Evolutionary conservation across 2,329 filamentous ascomycete genomes (phyloP), one percentile per base, ranked within the genome.

Genomic region (Fusarium clavum): DNA sequence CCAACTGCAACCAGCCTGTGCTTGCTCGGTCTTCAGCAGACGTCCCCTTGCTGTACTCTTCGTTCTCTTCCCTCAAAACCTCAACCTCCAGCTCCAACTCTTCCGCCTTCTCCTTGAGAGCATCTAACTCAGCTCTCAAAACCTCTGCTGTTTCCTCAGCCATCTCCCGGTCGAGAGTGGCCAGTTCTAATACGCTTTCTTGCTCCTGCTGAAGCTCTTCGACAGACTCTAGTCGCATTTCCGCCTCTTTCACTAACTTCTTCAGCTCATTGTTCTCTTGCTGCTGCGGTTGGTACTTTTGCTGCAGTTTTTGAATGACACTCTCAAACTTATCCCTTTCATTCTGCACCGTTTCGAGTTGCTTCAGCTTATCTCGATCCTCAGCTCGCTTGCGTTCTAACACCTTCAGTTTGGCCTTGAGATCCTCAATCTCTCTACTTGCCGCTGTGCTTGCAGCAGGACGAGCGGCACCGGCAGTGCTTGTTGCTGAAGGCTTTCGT

Each of bases 121-220:
- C 86, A 40, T 97, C 92, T 25, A 97, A 83, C 76, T 99, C 94
- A 3, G 88, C 86, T 78, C 94, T 96, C 53, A 92, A 84, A 20
- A 91, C 89, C 72, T 98, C 96, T 1, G 93, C 91, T 45, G 90
- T 94, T 80, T 98, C 95, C 79, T 99, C 94, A 0, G 96, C 96
- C 92, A 98, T 97, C 79, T 99, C 95, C 46, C 93, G 90, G 77
- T 99, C 96, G 27, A 99, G 83, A 0, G 93, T 91, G 9, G 94
- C 94, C 80, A 96, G 88, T 80, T 99, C 96, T 76, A 98, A 82
- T 9, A 92, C 88, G 6, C 91, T 88, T 30, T 98, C 96, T 78
- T 97, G 91, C 71, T 98, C 94, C 10, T 92, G 92, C 77, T 96
- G 91, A 57, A 92, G 84, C 30, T 87, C 85, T 72, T 95, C 92